Conservation (phyloP, 129 eudicot species). For the Chrysanthemum makinoi region DNA sequence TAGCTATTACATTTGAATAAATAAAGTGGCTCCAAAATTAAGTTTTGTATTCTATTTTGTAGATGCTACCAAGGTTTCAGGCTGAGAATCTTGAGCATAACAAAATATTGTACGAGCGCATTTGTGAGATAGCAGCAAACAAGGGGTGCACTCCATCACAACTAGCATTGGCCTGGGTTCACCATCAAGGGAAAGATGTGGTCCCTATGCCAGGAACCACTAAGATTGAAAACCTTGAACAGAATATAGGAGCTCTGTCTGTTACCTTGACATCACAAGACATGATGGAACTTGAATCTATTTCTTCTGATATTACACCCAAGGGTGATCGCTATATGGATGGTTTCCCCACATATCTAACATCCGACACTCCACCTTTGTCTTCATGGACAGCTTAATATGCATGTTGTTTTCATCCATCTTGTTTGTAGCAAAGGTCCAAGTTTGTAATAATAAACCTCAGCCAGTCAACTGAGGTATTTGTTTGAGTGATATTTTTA, state of each 20-base stretch:
- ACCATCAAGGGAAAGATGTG: constrained; percentile 50
- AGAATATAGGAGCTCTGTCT: constrained; percentile 39
- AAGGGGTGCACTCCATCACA: constrained; percentile 55
- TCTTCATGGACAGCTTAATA: constrained; percentile 12
- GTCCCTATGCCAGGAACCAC: constrained; percentile 51
- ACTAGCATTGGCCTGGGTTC: constrained; percentile 61
- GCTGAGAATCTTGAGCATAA: constrained; percentile 39
- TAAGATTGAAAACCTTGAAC: constrained; percentile 36
- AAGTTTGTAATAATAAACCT: too few species aligned
- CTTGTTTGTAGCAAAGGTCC: too few species aligned
- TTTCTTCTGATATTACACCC: constrained; percentile 18
- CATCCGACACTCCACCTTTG: constrained; percentile 9
- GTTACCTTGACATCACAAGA: constrained; percentile 33
- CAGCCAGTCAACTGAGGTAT: too few species aligned
- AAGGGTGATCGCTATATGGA: constrained; percentile 29
- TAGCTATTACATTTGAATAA: not conserved
- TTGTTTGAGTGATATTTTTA: too few species aligned
- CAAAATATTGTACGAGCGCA: constrained; percentile 28
- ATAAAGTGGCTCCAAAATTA: not conserved
- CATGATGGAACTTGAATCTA: constrained; percentile 35
- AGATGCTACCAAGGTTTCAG: constrained; percentile 49
- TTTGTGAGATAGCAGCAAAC: constrained; percentile 34
- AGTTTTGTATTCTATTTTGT: not conserved
- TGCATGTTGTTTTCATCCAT: too few species aligned
- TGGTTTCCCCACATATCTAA: not conserved